phyloP scores from a whole-genome alignment of 768 basidiomycete genomes.

The Lactifluus echinatus region DNA sequence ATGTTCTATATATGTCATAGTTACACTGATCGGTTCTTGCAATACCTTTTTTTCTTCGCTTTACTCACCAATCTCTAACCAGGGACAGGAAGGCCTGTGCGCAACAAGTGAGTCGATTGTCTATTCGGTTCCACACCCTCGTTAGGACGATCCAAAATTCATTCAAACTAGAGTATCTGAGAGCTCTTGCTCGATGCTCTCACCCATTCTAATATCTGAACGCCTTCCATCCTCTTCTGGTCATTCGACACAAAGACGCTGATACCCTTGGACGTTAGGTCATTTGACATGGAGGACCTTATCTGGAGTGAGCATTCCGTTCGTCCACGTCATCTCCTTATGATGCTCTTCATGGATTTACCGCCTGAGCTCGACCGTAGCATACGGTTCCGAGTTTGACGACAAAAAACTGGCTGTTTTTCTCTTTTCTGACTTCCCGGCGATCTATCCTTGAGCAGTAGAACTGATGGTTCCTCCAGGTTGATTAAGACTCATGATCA shows the following conservation, averaged over 20 bases:
- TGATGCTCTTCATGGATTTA: constrained; percentile 76
- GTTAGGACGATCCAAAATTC: constrained; percentile 47
- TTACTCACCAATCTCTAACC: neutral
- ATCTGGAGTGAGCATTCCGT: constrained; percentile 35
- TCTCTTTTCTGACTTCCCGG: constrained; percentile 43
- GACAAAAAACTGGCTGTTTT: constrained; percentile 77
- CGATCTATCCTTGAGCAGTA: neutral
- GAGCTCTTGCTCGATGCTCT: constrained; percentile 65
- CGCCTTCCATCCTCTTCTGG: neutral
- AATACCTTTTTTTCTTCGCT: constrained; percentile 14
- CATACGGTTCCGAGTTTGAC: constrained; percentile 40
- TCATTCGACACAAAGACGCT: neutral
- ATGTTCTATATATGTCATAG: constrained; percentile 64
- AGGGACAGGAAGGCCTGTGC: neutral
- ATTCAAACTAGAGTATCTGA: constrained; percentile 96
- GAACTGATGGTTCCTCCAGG: neutral
- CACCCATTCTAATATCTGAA: constrained; percentile 25
- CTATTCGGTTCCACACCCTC: constrained; percentile 12
- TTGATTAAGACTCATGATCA: neutral
- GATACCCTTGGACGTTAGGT: neutral
- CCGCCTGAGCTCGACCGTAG: constrained; percentile 57
- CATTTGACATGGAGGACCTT: neutral
- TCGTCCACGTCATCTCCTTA: constrained; percentile 19
- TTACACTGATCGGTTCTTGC: constrained; percentile 70
- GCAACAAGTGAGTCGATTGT: neutral